phyloP scores from a whole-genome alignment of 305 asterid genomes.

The Striga hermonthica region DNA sequence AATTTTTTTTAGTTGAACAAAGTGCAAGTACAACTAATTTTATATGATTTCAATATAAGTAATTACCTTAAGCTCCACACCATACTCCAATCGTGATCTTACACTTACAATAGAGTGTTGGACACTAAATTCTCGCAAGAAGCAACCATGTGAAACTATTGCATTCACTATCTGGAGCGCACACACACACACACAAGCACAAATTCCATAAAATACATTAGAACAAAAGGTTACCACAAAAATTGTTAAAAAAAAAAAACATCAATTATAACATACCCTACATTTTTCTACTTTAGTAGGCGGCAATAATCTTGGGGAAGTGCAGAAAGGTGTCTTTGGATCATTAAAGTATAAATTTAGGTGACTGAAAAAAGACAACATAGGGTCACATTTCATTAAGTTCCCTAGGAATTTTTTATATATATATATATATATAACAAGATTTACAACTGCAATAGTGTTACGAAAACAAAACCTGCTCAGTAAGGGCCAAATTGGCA shows the following conservation, averaged over 20 bases:
- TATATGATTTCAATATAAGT: background rate
- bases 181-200: constrained; percentile 32
- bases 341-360: constrained; percentile 81
- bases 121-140: constrained; percentile 68
- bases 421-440: no score
- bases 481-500: constrained; percentile 86
- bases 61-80: constrained; percentile 72
- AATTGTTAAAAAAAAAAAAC: constrained; percentile 7
- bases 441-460: background rate
- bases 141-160: constrained; percentile 91
- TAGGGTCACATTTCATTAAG: constrained; percentile 11
- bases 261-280: constrained; percentile 56
- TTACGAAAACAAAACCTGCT: constrained; percentile 51
- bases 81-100: constrained; percentile 79
- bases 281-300: constrained; percentile 92
- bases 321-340: constrained; percentile 89
- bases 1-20: background rate
- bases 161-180: constrained; percentile 77
- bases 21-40: background rate
- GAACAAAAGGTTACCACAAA: background rate
- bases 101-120: constrained; percentile 86
- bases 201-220: background rate
- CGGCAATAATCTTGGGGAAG: constrained; percentile 91
- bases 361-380: constrained; percentile 51
- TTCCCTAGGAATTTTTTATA: background rate